phyloP scores from a whole-genome alignment of 352 stramenopile species.

The Pythium apleroticum region DNA sequence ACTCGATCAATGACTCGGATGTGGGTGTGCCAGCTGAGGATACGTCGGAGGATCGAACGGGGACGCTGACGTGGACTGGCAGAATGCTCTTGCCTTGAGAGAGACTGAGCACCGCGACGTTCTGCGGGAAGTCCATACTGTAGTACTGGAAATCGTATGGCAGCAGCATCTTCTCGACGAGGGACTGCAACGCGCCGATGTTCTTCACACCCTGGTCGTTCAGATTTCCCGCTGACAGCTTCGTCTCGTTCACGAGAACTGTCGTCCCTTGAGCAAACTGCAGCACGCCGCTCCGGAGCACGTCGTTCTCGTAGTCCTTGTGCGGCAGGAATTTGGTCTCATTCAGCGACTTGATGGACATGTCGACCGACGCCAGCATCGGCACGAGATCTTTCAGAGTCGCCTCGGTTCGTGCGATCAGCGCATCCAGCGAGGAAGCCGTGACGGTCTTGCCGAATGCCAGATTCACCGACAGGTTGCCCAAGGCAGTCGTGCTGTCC shows the following conservation, averaged over 20 bases:
- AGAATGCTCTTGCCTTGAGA: conserved; percentile 77
- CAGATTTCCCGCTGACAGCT: conserved; percentile 60
- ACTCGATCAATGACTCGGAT: conserved; percentile 46
- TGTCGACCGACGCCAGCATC: conserved; percentile 45
- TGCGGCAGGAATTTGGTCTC: conserved; percentile 57
- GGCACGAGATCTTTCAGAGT: conserved; percentile 52
- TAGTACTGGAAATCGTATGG: conserved; percentile 87
- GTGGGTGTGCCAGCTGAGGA: neutral
- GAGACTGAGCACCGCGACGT: conserved; percentile 63
- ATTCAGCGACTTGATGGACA: conserved; percentile 67
- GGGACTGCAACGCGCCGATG: conserved; percentile 60
- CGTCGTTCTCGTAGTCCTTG: conserved; percentile 79
- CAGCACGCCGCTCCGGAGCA: conserved; percentile 47
- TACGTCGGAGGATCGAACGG: conserved; percentile 11
- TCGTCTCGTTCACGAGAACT: conserved; percentile 69
- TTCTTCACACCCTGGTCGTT: conserved; percentile 78
- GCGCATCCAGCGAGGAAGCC: neutral
- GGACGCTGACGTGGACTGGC: conserved; percentile 55
- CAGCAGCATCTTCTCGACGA: conserved; percentile 76
- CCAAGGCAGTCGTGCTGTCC: conserved; percentile 59
- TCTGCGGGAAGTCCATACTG: conserved; percentile 81
- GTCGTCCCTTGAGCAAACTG: conserved; percentile 69
- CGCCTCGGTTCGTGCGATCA: conserved; percentile 32
- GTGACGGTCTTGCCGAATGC: conserved; percentile 25
- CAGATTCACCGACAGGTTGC: conserved; percentile 76